Base-by-base conservation (phyloP, 441 rosid genomes). In the Gossypium aridum region DNA sequence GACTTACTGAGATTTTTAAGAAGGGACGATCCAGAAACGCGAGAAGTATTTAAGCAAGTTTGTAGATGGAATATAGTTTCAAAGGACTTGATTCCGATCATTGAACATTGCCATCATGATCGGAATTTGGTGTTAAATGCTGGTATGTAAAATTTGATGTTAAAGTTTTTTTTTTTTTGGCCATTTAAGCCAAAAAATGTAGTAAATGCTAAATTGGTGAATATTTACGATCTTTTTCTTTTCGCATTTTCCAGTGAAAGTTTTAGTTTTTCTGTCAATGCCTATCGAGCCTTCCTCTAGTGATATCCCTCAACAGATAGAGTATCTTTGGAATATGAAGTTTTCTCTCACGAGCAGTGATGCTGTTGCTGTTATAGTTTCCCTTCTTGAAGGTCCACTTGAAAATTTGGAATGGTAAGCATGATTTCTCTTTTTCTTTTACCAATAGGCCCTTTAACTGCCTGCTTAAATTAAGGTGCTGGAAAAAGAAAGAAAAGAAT, bases 11-110 rank as follows among this genome's bases (percentile, higher is more conserved):
- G 98, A 67, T 96, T 90, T 82, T 72, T 96, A 54, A 85, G 98
- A 81, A 93, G 96, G 0, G 99, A 96, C 61, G 96, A 96, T 86
- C 94, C 97, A 2, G 84, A 93, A 69, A 86, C 85, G 68, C 88
- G 99, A 62, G 88, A 85, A 74, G 98, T 89, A 7, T 96, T 96
- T 80, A 94, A 89, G 85, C 98, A 92, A 82, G 92, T 94, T 3
- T 96, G 98, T 78, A 90, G 90, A 75, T 96, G 98, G 98, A 90
- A 89, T 75, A 89, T 79, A 12, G 91, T 89, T 55, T 85, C 97
- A 1, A 94, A 96, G 83, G 88, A 94, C 78, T 84, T 96, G 92
- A 91, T 94, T 69, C 99, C 98, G 0, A 90, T 96, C 72, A 88
- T 92, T 10, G 96, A 89, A 70, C 80, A 86, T 75, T 87, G 83